Base-by-base conservation (phyloP, 768 basidiomycete genomes). In the Tylopilus vinaceipallidus region DNA sequence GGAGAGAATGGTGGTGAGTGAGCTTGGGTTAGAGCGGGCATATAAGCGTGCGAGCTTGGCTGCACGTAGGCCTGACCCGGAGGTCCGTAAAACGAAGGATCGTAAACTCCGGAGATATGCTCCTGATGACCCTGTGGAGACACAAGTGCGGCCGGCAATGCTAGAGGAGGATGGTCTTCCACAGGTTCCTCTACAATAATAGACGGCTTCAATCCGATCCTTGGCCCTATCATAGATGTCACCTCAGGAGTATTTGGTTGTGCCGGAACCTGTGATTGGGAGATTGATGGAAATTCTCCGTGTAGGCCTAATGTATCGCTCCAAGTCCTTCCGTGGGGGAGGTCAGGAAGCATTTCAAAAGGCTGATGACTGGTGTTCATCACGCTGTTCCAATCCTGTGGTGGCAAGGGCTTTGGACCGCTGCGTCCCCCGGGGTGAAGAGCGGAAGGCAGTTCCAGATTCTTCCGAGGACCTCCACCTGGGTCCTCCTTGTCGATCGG, bases 351-450 rank as follows among this genome's bases (percentile, higher is more conserved):
- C n/a, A 26, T 19, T 20, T 57, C 60, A 1, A 49, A 51, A 23
- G 53, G 40, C 40, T 32, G 43, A n/a, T n/a, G n/a, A n/a, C n/a
- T n/a, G n/a, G n/a, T n/a, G n/a, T n/a, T n/a, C n/a, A n/a, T n/a
- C n/a, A n/a, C n/a, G n/a, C n/a, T n/a, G 27, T 46, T 42, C 40
- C 59, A 57, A 45, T 40, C 59, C 40, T 41, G 61, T 40, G 46
- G 44, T 9, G 19, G 65, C 38, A 41, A 45, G 32, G 65, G 47
- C 50, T 66, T 50, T 10, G 53, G 52, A 29, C 60, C 52, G 19
- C 42, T 41, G 33, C 59, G 53, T 10, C 63, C 58, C 45, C 73
- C 69, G 14, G 79, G 73, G 30, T 75, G 75, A n/a, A 81, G 69
- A 27, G 73, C 64, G 1, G 70, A 60, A 9, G 80, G 77, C 12